Evolutionary conservation across 192 early-diverging fungal species (phyloP).

Genomic region (Coemansia sp.): DNA sequence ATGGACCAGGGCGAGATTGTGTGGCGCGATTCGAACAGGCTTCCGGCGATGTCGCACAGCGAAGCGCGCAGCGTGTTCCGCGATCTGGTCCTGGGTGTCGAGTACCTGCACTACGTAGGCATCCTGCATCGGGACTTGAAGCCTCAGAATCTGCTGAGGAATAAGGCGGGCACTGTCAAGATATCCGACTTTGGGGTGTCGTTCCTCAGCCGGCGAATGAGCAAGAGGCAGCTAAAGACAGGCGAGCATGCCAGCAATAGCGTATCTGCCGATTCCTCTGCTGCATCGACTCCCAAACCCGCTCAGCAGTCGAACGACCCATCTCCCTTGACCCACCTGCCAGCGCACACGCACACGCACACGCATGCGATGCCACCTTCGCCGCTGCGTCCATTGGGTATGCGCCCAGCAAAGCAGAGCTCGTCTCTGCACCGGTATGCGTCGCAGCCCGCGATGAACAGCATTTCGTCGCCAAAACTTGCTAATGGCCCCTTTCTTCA

Average conservation of each 20-base stretch:
- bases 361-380: slow-evolving; percentile 21
- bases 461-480: neutral
- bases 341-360: neutral
- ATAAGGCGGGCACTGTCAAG: slow-evolving; percentile 75
- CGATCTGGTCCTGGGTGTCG: slow-evolving; percentile 85
- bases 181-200: slow-evolving; percentile 99
- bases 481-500: slow-evolving; percentile 20
- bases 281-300: neutral
- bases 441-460: slow-evolving; percentile 47
- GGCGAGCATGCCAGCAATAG: neutral
- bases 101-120: slow-evolving; percentile 93
- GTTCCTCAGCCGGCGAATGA: slow-evolving; percentile 62
- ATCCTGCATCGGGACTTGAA: slow-evolving; percentile 98
- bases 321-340: neutral
- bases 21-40: slow-evolving; percentile 71
- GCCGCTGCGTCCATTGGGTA: slow-evolving; percentile 31
- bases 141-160: slow-evolving; percentile 90
- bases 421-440: slow-evolving; percentile 38
- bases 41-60: slow-evolving; percentile 64
- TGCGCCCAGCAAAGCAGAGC: slow-evolving; percentile 21
- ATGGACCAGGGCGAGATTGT: slow-evolving; percentile 89
- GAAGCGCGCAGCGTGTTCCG: slow-evolving; percentile 80
- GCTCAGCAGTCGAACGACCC: neutral
- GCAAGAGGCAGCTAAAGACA: slow-evolving; percentile 11
- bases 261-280: neutral